Evolutionary conservation across 2,329 filamentous ascomycete genomes (phyloP), one percentile per base, ranked within the genome.

Genomic region (Coniochaeta sp.): DNA sequence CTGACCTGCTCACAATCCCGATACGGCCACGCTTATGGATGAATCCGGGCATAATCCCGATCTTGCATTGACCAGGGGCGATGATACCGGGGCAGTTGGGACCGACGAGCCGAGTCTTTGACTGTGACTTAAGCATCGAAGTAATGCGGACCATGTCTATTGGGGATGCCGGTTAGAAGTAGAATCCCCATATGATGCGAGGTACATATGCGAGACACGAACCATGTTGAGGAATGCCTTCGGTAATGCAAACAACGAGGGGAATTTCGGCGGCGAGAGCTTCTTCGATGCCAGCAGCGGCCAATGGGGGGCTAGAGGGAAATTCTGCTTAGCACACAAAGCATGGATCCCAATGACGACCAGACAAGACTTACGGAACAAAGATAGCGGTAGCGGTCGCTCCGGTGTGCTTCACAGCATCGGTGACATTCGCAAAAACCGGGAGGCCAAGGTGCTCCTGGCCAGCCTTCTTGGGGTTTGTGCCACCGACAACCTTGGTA

Each of bases 21-120:
- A 99, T 93, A 76, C 95, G 93, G 71, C 95, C 95, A 78, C 93
- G 91, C 87, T 98, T 98, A 88, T 99, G 95, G 81, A 99, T 98
- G 85, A 98, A 97, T 71, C 95, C 95, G 66, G 95, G 91, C 95
- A 99, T 98, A 81, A 99, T 99, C 74, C 95, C 95, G 73, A 99
- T 98, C 84, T 99, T 99, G 87, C 95, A 99, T 86, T 96, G 93
- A 70, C 93, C 95, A 63, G 86, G 85, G 60, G 84, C 93, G 77
- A 98, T 98, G 79, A 98, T 93, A 76, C 93, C 95, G 66, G 95
- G 95, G 83, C 95, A 99, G 84, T 98, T 99, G 72, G 93, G 93
- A 68, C 93, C 93, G 64, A 98, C 92, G 71, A 99, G 85, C 74
- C 95, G 90, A 68, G 93, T 97, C 86, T 98, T 98, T 83, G 81